A percentile compares a stretch with the other conserved stretches of the same genome.
phyloP scores from a whole-genome alignment of 768 basidiomycete genomes.

The Suillus brevipes region DNA sequence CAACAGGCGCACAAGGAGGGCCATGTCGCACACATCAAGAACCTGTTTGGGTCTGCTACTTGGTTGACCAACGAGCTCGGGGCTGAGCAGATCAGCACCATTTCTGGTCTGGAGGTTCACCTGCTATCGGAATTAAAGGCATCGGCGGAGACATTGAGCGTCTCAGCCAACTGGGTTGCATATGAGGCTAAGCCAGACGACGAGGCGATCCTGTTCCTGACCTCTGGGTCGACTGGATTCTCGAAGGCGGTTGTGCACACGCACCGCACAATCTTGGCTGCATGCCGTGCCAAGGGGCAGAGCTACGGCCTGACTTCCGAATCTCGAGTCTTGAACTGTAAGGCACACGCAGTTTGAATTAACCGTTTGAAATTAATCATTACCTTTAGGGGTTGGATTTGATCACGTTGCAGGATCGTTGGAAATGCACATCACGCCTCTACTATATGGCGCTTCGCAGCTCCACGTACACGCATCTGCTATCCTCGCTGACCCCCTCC shows the following conservation, averaged over 20 bases:
- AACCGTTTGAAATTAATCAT: background rate
- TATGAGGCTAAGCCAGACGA: slow-evolving; percentile 26
- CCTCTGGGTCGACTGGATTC: slow-evolving; percentile 46
- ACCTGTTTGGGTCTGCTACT: slow-evolving; percentile 29
- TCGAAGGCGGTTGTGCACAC: slow-evolving; percentile 43
- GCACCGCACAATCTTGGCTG: slow-evolving; percentile 39
- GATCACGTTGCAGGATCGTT: slow-evolving; percentile 47
- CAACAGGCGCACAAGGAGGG: slow-evolving; percentile 32
- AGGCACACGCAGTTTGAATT: slow-evolving; percentile 2
- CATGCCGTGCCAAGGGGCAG: slow-evolving; percentile 34
- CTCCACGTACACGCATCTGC: slow-evolving; percentile 24
- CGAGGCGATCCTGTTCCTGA: slow-evolving; percentile 37
- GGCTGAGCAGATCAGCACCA: slow-evolving; percentile 24
- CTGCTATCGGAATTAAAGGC: slow-evolving; percentile 23
- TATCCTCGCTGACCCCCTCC: slow-evolving; percentile 26
- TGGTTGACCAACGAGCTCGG: slow-evolving; percentile 33
- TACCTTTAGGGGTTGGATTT: slow-evolving; percentile 39
- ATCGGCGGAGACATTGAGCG: slow-evolving; percentile 10
- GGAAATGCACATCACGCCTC: slow-evolving; percentile 42
- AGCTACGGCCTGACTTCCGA: slow-evolving; percentile 35
- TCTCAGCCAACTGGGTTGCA: slow-evolving; percentile 17
- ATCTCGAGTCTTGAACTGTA: slow-evolving; percentile 44
- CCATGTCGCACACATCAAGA: slow-evolving; percentile 30
- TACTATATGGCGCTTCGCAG: slow-evolving; percentile 31
- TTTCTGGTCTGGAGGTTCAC: slow-evolving; percentile 26